These are phyloP conservation scores for Daldinia loculata DNA, from an alignment of 495 filamentous ascomycete species.

Conservation along the genomic window DNA sequence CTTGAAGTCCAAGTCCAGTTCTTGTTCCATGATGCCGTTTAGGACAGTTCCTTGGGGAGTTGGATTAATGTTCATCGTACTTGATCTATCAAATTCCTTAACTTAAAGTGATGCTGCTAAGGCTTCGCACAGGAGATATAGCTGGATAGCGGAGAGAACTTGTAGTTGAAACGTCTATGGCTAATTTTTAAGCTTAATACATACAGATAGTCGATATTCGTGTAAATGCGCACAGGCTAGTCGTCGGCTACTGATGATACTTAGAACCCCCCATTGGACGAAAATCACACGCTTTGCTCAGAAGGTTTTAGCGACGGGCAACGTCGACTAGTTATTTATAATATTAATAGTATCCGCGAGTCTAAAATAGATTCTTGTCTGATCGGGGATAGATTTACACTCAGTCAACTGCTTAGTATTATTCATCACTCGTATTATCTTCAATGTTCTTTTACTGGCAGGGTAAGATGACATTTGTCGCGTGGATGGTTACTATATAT, in stretches of 20 bases:
- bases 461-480: neutral
- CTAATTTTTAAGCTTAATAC: neutral
- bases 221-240: neutral
- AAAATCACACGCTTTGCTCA: no score
- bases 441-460: no score
- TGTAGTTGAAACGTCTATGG: neutral
- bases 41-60: neutral
- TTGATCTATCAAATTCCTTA: neutral
- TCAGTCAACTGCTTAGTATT: neutral
- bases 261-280: neutral
- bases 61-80: neutral
- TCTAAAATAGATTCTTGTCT: neutral
- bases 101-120: no score
- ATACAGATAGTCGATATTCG: neutral
- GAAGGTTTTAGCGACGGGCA: no score
- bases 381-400: neutral
- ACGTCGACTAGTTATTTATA: neutral
- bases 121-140: no score
- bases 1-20: conserved; percentile 50
- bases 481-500: neutral
- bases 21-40: conserved; percentile 35
- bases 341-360: neutral
- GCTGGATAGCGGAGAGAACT: neutral
- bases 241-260: neutral
- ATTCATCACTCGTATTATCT: neutral